These are phyloP conservation scores for Suillus variegatus DNA, from an alignment of 768 basidiomycete genomes.

Conservation along the genomic window DNA sequence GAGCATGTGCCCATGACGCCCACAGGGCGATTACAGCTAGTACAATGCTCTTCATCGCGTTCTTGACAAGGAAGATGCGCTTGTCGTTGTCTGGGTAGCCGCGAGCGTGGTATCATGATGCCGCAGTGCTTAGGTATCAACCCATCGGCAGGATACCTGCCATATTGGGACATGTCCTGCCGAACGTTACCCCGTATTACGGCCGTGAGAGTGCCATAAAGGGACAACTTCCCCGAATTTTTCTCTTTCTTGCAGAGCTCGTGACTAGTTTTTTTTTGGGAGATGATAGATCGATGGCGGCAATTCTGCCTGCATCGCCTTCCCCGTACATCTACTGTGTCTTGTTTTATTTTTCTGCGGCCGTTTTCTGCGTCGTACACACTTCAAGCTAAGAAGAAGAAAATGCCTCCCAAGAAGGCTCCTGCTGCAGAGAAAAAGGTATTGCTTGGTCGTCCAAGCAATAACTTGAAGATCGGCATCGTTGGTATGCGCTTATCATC, in stretches of 20 bases:
- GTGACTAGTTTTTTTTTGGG: slow-evolving; percentile 13
- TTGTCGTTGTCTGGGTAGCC: slow-evolving; percentile 2
- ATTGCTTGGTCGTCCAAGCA: slow-evolving; percentile 87
- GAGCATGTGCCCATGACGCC: slow-evolving; percentile 34
- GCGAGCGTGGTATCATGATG: background rate
- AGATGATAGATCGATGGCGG: slow-evolving; percentile 31
- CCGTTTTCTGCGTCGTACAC: slow-evolving; percentile 40
- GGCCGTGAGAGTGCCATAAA: slow-evolving; percentile 5
- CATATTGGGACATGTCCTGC: background rate
- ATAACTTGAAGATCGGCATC: slow-evolving; percentile 98
- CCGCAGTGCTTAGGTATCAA: background rate
- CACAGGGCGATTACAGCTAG: slow-evolving; percentile 21
- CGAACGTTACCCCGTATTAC: background rate
- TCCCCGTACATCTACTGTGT: slow-evolving; percentile 16
- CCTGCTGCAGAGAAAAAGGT: slow-evolving; percentile 76
- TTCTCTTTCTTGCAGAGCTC: slow-evolving; percentile 7
- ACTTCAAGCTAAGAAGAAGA: slow-evolving; percentile 57
- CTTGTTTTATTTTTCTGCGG: slow-evolving; percentile 18
- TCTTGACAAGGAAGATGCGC: slow-evolving; percentile 10
- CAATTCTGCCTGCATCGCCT: slow-evolving; percentile 14
- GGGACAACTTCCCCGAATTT: background rate
- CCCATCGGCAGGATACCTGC: background rate
- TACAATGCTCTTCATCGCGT: slow-evolving; percentile 20
- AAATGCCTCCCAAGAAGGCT: slow-evolving; percentile 93
- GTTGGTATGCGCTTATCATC: slow-evolving; percentile 71